These are phyloP conservation scores for Pyracantha coccinea DNA, from an alignment of 331 rosid genomes.

Conservation along the genomic window DNA sequence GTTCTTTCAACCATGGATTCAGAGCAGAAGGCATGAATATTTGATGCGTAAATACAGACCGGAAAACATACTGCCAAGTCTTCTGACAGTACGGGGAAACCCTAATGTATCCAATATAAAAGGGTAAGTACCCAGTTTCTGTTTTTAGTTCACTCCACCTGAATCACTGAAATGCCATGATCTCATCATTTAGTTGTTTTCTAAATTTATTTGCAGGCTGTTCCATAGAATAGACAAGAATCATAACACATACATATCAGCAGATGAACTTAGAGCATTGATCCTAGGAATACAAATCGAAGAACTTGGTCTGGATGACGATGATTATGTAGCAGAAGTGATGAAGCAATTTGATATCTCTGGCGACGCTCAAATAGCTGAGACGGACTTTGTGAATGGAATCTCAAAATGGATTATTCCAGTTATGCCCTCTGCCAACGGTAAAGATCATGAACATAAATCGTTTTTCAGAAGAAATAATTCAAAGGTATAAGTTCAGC, in stretches of 20 bases:
- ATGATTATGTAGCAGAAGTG: constrained; percentile 17
- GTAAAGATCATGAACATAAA: neutral
- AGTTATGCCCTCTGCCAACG: neutral
- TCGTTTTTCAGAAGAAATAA: neutral
- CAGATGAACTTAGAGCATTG: constrained; percentile 17
- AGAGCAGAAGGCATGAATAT: constrained; percentile 30
- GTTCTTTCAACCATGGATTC: constrained; percentile 37
- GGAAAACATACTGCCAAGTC: constrained; percentile 1
- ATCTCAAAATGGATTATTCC: constrained; percentile 26
- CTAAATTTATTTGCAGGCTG: constrained; percentile 19
- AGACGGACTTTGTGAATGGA: constrained; percentile 21
- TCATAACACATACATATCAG: constrained; percentile 5
- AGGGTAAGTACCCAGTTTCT: constrained; percentile 15
- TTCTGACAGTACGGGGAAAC: constrained; percentile 16
- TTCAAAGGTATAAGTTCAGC: constrained; percentile 7
- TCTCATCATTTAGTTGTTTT: neutral
- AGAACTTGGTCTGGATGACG: constrained; percentile 5
- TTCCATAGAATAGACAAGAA: constrained; percentile 22
- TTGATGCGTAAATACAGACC: constrained; percentile 8
- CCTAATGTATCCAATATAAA: constrained; percentile 13
- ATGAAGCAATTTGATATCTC: constrained; percentile 26
- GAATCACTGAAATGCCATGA: neutral
- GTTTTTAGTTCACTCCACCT: neutral
- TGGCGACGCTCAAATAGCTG: constrained; percentile 15
- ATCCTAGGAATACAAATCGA: constrained; percentile 26